A percentile compares a stretch with the other conserved stretches of the same genome.
These are phyloP conservation scores for Galerina sulciceps DNA, from an alignment of 768 basidiomycete genomes.

Conservation along the genomic window DNA sequence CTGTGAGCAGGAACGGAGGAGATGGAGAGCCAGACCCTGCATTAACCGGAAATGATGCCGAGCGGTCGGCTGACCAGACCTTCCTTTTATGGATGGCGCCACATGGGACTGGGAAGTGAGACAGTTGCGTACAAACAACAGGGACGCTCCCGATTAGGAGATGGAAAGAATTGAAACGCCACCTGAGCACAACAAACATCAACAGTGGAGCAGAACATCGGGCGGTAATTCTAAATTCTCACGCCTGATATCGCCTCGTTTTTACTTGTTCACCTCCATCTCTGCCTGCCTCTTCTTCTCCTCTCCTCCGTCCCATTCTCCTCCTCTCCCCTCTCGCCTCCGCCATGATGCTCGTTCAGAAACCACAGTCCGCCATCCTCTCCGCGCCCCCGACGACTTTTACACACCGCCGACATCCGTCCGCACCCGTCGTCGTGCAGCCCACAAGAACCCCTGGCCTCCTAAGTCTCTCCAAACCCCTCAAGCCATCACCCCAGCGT, in stretches of 20 bases:
- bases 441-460: conserved; percentile 77
- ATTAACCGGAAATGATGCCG: neutral
- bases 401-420: conserved; percentile 67
- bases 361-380: conserved; percentile 41
- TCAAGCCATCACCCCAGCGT: conserved; percentile 30
- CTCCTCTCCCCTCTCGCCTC: conserved; percentile 20
- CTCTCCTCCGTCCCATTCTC: conserved; percentile 22
- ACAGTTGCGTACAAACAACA: neutral
- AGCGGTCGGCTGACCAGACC: conserved; percentile 1
- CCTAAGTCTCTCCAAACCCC: conserved; percentile 68
- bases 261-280: conserved; percentile 13
- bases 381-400: conserved; percentile 23
- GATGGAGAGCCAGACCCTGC: neutral
- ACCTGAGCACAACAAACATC: conserved; percentile 11
- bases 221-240: conserved; percentile 3
- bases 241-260: conserved; percentile 17
- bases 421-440: conserved; percentile 70
- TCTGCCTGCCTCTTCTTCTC: conserved; percentile 22
- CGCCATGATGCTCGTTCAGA: conserved; percentile 55
- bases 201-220: conserved; percentile 8
- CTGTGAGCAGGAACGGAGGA: conserved; percentile 1
- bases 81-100: neutral
- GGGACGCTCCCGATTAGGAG: neutral
- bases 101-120: conserved; percentile 5
- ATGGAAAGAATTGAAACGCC: conserved; percentile 16